Evolutionary conservation across 805 yeast genomes (phyloP).

Genomic region (Clavispora asparagi): DNA sequence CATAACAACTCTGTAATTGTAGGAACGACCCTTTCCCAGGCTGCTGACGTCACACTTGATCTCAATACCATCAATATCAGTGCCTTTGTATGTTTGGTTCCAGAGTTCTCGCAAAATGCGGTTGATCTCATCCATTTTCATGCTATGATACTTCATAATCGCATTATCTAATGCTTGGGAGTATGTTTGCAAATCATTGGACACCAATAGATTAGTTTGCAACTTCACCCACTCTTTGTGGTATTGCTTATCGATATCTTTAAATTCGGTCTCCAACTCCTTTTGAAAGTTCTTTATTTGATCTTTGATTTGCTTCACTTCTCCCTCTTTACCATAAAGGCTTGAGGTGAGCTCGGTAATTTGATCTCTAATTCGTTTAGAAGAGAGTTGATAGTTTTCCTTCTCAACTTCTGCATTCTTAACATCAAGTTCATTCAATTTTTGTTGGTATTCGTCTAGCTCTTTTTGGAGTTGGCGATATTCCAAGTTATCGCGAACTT

Average conservation of each 20-base stretch:
- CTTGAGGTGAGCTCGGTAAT: conserved; percentile 53
- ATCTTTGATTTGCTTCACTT: conserved; percentile 73
- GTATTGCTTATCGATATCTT: conserved; percentile 58
- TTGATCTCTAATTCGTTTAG: conserved; percentile 43
- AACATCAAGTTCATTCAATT: conserved; percentile 43
- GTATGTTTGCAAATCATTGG: conserved; percentile 77
- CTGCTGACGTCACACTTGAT: conserved; percentile 73
- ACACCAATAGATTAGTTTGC: conserved; percentile 69
- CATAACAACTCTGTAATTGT: conserved; percentile 94
- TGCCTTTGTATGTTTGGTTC: conserved; percentile 91
- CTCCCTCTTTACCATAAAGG: conserved; percentile 79
- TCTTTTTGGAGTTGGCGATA: conserved; percentile 42
- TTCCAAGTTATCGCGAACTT: conserved; percentile 60
- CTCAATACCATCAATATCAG: conserved; percentile 88
- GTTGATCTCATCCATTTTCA: conserved; percentile 91
- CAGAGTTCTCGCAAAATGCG: conserved; percentile 84
- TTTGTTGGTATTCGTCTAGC: conserved; percentile 28
- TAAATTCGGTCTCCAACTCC: conserved; percentile 69
- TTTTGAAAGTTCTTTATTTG: conserved; percentile 51
- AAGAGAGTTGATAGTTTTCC: conserved; percentile 54
- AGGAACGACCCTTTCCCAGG: conserved; percentile 53
- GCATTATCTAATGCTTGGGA: conserved; percentile 86
- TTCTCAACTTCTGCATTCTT: conserved; percentile 57
- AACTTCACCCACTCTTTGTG: conserved; percentile 68
- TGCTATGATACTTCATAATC: conserved; percentile 84